Evolutionary conservation across 257 asterid genomes (phyloP).

Genomic region (Solanum medicagineum): DNA sequence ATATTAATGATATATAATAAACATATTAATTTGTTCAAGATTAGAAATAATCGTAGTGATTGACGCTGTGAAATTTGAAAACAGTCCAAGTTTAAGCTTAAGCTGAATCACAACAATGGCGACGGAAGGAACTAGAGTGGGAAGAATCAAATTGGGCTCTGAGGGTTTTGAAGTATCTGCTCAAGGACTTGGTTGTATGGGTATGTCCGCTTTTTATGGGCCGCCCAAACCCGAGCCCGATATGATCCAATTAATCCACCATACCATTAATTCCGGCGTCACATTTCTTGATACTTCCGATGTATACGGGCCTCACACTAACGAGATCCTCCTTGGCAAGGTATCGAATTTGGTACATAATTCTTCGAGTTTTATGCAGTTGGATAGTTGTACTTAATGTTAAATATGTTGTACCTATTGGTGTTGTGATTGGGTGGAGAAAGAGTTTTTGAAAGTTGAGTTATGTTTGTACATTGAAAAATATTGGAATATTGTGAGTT

Average conservation of each 20-base stretch:
- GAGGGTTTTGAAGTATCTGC: conserved; percentile 27
- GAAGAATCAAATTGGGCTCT: conserved; percentile 22
- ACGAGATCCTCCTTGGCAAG: conserved; percentile 31
- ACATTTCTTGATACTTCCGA: conserved; percentile 33
- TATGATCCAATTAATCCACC: conserved; percentile 30
- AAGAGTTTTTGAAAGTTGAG: too few relatives aligned
- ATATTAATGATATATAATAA: too few relatives aligned
- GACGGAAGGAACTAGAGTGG: neutral
- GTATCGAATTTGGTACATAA: neutral
- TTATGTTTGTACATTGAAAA: too few relatives aligned
- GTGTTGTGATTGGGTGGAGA: too few relatives aligned
- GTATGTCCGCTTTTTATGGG: conserved; percentile 32
- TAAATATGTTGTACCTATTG: neutral
- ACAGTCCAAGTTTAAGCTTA: too few relatives aligned
- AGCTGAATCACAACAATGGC: neutral
- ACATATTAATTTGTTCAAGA: too few relatives aligned
- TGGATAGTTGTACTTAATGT: neutral
- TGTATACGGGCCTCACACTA: conserved; percentile 25
- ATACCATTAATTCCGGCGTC: conserved; percentile 21
- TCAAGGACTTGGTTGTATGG: conserved; percentile 35
- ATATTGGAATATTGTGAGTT: too few relatives aligned
- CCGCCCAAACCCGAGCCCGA: conserved; percentile 35
- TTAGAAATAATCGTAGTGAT: too few relatives aligned
- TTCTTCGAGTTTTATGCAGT: neutral
- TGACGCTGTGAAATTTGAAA: too few relatives aligned